Evolutionary conservation across 139 green algal species (phyloP).

Genomic region (Coelastrella sp.): DNA sequence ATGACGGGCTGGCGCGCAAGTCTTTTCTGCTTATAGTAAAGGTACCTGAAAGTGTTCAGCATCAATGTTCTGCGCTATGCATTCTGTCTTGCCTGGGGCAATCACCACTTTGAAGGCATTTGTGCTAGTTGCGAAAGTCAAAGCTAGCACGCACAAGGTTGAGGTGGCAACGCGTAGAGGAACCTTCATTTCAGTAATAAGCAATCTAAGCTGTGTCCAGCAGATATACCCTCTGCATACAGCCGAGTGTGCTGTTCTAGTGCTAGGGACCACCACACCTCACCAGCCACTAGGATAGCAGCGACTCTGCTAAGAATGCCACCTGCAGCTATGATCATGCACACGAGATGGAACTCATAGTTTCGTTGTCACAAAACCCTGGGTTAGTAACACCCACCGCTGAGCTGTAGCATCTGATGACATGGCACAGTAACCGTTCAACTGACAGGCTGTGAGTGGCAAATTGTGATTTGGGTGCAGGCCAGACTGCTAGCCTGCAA

Average conservation of each 20-base stretch:
- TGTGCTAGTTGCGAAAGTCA: not conserved
- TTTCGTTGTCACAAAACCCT: too few relatives aligned
- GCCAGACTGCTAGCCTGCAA: too few relatives aligned
- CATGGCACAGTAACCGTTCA: too few relatives aligned
- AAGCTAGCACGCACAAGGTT: not conserved
- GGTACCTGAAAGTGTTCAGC: conserved; percentile 57
- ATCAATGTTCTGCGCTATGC: conserved; percentile 48
- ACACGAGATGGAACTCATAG: too few relatives aligned
- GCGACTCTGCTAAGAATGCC: too few relatives aligned
- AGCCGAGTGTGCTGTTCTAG: not conserved
- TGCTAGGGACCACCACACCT: too few relatives aligned
- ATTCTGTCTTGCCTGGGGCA: conserved; percentile 54
- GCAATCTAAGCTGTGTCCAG: not conserved
- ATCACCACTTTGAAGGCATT: conserved; percentile 51
- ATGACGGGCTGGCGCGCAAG: not conserved
- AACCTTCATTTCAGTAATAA: not conserved
- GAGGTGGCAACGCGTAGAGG: not conserved
- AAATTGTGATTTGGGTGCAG: too few relatives aligned
- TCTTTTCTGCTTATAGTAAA: not conserved
- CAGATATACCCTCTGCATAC: not conserved
- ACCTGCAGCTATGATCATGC: too few relatives aligned
- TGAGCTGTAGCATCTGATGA: too few relatives aligned
- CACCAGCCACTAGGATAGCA: too few relatives aligned
- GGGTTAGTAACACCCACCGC: too few relatives aligned
- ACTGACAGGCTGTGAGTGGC: too few relatives aligned